Conservation (phyloP, 2,329 filamentous ascomycete species). For the Sarocladium kiliense region DNA sequence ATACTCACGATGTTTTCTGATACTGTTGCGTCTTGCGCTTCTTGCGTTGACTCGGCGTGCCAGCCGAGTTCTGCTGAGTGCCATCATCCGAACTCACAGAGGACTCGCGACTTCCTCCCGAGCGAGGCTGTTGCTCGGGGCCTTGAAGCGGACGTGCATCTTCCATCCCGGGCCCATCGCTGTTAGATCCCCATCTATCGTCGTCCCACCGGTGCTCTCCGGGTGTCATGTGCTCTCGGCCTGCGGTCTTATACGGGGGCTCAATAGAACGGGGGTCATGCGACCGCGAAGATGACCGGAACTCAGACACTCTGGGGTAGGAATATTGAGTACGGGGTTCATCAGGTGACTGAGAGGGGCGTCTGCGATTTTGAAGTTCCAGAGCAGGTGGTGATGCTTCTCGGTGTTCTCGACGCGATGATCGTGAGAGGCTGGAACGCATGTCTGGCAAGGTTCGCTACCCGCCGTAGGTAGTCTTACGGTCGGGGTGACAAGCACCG, state of each 20-base stretch:
- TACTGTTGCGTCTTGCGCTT: slow-evolving; percentile 36
- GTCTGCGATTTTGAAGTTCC: neutral
- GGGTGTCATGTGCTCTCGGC: slow-evolving; percentile 3
- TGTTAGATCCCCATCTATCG: slow-evolving; percentile 8
- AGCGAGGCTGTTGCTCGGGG: slow-evolving; percentile 6
- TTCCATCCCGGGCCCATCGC: slow-evolving; percentile 8
- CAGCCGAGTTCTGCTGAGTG: slow-evolving; percentile 14
- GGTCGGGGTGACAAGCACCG: neutral
- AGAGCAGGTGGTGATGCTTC: neutral
- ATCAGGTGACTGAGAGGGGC: slow-evolving; percentile 1
- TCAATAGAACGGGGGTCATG: neutral
- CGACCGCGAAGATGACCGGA: neutral
- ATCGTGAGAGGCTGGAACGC: neutral
- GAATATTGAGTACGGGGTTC: neutral
- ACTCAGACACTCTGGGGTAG: slow-evolving; percentile 1
- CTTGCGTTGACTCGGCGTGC: slow-evolving; percentile 17
- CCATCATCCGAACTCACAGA: slow-evolving; percentile 7
- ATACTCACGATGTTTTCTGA: slow-evolving; percentile 37
- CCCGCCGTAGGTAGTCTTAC: no score
- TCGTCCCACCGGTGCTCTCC: slow-evolving; percentile 2
- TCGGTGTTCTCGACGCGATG: neutral
- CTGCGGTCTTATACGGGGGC: slow-evolving; percentile 3
- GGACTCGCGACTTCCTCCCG: slow-evolving; percentile 5
- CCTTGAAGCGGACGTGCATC: slow-evolving; percentile 2
- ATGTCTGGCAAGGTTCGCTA: no score